These are phyloP conservation scores for Sclerotinia trifoliorum DNA, from an alignment of 2,329 filamentous ascomycete genomes.

Conservation along the genomic window DNA sequence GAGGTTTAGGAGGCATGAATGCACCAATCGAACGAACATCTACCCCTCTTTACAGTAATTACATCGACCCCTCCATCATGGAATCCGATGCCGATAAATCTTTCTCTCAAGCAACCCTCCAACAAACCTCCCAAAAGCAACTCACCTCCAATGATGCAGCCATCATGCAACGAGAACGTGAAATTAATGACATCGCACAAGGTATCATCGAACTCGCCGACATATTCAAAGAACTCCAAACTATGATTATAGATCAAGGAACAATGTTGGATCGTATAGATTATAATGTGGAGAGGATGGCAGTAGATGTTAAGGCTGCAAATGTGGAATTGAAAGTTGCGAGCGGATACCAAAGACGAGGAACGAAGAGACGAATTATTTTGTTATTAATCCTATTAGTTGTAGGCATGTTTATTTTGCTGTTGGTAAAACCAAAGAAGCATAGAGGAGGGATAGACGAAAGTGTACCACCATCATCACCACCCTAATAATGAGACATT, in stretches of 20 bases:
- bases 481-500: slow-evolving; percentile 15
- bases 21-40: slow-evolving; percentile 54
- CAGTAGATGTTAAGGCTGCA: slow-evolving; percentile 86
- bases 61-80: slow-evolving; percentile 81
- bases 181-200: slow-evolving; percentile 97
- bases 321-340: slow-evolving; percentile 89
- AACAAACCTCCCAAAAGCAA: slow-evolving; percentile 66
- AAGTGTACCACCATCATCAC: slow-evolving; percentile 34
- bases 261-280: slow-evolving; percentile 93
- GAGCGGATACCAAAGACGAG: slow-evolving; percentile 82
- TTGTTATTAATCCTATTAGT: slow-evolving; percentile 83
- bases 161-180: slow-evolving; percentile 88
- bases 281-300: slow-evolving; percentile 96
- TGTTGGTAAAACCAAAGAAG: slow-evolving; percentile 63
- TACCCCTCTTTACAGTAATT: slow-evolving; percentile 54
- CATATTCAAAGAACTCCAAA: slow-evolving; percentile 93
- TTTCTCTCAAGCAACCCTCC: slow-evolving; percentile 85
- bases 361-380: slow-evolving; percentile 89
- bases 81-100: slow-evolving; percentile 93
- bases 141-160: slow-evolving; percentile 75
- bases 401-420: slow-evolving; percentile 79
- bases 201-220: slow-evolving; percentile 97
- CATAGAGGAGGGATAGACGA: slow-evolving; percentile 30
- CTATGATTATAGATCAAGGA: slow-evolving; percentile 90
- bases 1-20: slow-evolving; percentile 65